phyloP scores from a whole-genome alignment of 371 early-diverging fungal genomes.

The Rhizopus sp. region DNA sequence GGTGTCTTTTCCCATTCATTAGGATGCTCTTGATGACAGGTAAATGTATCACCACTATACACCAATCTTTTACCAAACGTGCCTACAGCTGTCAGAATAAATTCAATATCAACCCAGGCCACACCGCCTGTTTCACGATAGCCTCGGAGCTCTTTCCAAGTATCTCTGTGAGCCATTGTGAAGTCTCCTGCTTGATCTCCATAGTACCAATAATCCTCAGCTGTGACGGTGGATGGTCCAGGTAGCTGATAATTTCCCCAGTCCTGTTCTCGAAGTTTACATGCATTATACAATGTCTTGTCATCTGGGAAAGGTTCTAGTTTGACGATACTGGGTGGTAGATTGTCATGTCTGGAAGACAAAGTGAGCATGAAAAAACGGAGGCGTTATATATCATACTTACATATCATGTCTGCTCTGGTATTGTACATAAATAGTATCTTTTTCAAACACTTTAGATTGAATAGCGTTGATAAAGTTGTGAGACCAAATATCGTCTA shows the following conservation, averaged over 20 bases:
- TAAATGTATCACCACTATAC: conserved; percentile 33
- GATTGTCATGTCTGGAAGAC: conserved; percentile 33
- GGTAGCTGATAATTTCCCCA: conserved; percentile 41
- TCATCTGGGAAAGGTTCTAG: conserved; percentile 40
- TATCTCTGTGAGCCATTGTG: conserved; percentile 49
- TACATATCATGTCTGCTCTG: conserved; percentile 47
- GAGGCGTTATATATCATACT: conserved; percentile 7
- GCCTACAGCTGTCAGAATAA: conserved; percentile 42
- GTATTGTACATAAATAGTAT: conserved; percentile 41
- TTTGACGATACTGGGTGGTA: conserved; percentile 44
- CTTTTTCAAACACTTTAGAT: conserved; percentile 38
- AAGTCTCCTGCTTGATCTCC: conserved; percentile 51
- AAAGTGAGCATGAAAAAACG: not conserved
- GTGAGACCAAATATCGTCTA: conserved; percentile 54
- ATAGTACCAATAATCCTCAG: conserved; percentile 29
- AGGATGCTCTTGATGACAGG: conserved; percentile 47
- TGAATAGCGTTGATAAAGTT: conserved; percentile 51
- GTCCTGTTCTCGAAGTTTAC: conserved; percentile 30
- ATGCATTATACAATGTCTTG: conserved; percentile 38
- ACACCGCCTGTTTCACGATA: conserved; percentile 48
- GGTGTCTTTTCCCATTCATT: conserved; percentile 44
- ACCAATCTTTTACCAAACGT: conserved; percentile 37
- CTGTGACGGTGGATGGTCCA: conserved; percentile 21
- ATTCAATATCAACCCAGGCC: conserved; percentile 53
- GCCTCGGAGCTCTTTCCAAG: conserved; percentile 41